These are phyloP conservation scores for Saccharum hybrid DNA, from an alignment of 202 grass and related monocot species.

Conservation along the genomic window DNA sequence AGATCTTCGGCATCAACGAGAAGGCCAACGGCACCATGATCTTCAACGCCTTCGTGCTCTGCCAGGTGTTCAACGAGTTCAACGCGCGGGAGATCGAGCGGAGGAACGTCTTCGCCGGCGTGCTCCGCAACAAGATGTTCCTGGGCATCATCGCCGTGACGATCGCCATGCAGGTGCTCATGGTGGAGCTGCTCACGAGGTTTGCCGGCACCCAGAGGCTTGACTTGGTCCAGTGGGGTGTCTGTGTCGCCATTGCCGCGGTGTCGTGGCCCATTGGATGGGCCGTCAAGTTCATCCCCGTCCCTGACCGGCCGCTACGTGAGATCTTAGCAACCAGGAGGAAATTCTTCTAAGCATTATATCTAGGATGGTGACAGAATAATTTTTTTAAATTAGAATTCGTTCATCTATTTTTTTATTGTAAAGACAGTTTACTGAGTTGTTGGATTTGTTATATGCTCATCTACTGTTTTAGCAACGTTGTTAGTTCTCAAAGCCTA, in stretches of 20 bases:
- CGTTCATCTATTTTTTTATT: background rate
- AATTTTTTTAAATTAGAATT: background rate
- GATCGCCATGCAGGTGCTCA: constrained; percentile 60
- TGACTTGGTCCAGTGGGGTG: constrained; percentile 58
- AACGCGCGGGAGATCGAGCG: constrained; percentile 76
- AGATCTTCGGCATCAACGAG: constrained; percentile 40
- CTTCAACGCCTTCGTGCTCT: constrained; percentile 88
- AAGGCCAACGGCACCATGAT: constrained; percentile 70
- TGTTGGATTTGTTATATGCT: background rate
- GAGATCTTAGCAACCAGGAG: constrained; percentile 22
- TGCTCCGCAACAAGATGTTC: constrained; percentile 68
- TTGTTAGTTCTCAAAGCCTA: background rate
- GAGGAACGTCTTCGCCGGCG: constrained; percentile 75
- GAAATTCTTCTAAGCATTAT: background rate
- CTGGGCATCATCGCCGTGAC: constrained; percentile 68
- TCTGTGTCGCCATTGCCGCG: constrained; percentile 62
- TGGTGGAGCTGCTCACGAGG: constrained; percentile 80
- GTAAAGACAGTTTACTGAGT: background rate
- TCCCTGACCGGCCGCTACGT: constrained; percentile 35
- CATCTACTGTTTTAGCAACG: background rate
- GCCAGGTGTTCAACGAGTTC: constrained; percentile 92
- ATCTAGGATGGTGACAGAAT: background rate
- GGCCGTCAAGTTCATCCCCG: constrained; percentile 68
- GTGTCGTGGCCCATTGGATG: constrained; percentile 85
- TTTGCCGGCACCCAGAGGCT: constrained; percentile 86